Evolutionary conservation across 2,329 filamentous ascomycete species (phyloP).

Genomic region (Xylaria sp.): DNA sequence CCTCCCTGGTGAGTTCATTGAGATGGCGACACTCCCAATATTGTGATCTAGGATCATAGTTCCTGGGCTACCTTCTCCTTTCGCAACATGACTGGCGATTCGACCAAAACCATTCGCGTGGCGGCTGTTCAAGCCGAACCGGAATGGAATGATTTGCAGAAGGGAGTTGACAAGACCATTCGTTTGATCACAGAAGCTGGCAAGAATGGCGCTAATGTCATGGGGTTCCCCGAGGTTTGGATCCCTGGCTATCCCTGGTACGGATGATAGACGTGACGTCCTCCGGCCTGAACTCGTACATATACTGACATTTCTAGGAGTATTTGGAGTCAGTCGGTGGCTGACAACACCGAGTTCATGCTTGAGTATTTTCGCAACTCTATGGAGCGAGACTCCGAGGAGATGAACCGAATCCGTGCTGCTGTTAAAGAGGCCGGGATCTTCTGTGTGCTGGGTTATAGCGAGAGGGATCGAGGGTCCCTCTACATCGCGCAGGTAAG

Average conservation of each 20-base stretch:
- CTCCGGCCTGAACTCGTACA: conserved; percentile 39
- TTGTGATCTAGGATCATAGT: neutral
- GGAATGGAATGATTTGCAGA: conserved; percentile 61
- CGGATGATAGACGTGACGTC: conserved; percentile 43
- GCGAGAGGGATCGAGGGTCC: conserved; percentile 23
- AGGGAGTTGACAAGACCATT: conserved; percentile 59
- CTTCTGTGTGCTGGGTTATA: conserved; percentile 24
- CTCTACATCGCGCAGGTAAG: conserved; percentile 22
- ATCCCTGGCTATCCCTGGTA: conserved; percentile 57
- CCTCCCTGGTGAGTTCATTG: too few species aligned
- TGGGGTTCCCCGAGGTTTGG: conserved; percentile 59
- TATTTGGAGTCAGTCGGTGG: conserved; percentile 17
- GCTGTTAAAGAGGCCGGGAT: conserved; percentile 19
- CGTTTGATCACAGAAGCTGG: conserved; percentile 61
- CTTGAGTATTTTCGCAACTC: conserved; percentile 21
- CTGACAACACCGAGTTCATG: conserved; percentile 17
- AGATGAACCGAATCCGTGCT: conserved; percentile 15
- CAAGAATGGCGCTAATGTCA: conserved; percentile 56
- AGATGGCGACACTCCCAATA: too few species aligned
- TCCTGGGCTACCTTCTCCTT: neutral
- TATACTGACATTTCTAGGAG: conserved; percentile 8
- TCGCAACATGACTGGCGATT: conserved; percentile 33
- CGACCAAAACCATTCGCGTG: conserved; percentile 43
- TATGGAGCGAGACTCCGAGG: conserved; percentile 15
- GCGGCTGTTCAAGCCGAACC: conserved; percentile 65